phyloP scores from a whole-genome alignment of 352 stramenopile species.

The Pythium utonaiense region DNA sequence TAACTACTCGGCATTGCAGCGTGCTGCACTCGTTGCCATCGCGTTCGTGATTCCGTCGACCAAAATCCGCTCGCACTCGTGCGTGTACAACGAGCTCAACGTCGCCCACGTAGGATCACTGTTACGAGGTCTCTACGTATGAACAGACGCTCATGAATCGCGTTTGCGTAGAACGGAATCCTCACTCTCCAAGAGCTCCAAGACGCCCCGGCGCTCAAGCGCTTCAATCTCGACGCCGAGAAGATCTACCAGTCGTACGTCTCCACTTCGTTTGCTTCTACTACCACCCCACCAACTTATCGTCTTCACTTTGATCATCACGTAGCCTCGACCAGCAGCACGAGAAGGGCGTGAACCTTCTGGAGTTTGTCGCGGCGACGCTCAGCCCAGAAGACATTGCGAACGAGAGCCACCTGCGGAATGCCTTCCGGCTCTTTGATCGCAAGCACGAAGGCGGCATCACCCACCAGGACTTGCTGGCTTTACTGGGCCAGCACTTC shows the following conservation, averaged over 20 bases:
- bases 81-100: constrained; percentile 81
- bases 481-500: constrained; percentile 61
- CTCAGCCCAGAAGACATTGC: constrained; percentile 54
- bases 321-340: constrained; percentile 67
- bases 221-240: constrained; percentile 62
- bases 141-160: too few species aligned
- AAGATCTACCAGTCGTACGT: constrained; percentile 60
- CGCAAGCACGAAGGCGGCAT: constrained; percentile 58
- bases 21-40: constrained; percentile 58
- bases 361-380: constrained; percentile 78
- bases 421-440: constrained; percentile 62
- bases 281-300: too few species aligned
- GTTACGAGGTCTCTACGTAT: too few species aligned
- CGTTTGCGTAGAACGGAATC: constrained; percentile 42
- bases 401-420: constrained; percentile 49
- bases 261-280: too few species aligned
- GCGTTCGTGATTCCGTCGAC: constrained; percentile 69
- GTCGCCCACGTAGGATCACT: constrained; percentile 43
- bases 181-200: constrained; percentile 70
- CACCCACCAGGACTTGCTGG: constrained; percentile 47
- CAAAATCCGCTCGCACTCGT: constrained; percentile 45
- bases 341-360: constrained; percentile 67
- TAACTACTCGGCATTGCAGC: constrained; percentile 57
- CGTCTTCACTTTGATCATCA: too few species aligned
- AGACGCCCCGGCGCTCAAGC: constrained; percentile 38